Base-by-base conservation (phyloP, 2,329 filamentous ascomycete species). In the Zopfia rhizophila region DNA sequence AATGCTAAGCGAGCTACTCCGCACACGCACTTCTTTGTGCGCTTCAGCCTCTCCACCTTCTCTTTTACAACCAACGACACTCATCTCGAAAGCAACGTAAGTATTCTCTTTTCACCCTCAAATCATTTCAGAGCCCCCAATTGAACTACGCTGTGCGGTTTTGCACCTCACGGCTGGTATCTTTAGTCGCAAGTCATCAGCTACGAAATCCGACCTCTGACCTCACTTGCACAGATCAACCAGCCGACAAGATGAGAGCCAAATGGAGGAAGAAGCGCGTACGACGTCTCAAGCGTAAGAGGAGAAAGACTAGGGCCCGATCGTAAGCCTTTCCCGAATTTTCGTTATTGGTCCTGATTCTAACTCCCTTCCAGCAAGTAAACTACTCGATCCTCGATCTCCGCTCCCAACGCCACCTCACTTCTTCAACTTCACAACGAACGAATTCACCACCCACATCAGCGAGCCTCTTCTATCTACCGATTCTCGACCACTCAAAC, bases 181-280 rank as follows among this genome's bases (percentile, higher is more conserved):
- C n/a, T n/a, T n/a, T n/a, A n/a, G n/a, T n/a, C n/a, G n/a, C n/a
- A n/a, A n/a, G 17, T 40, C 21, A 45, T 51, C 27, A 38, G 25
- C 37, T 52, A 52, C 40, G 38, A 51, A 25, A 29, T 45, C 48
- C 52, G 55, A 42, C 38, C 49, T 42, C 68, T 70, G 51, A 70
- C 63, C 49, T 61, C 53, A 57, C 23, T 19, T 33, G 35, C 19
- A 10, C 48, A 55, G 48, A 35, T 58, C 52, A 66, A 57, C 58
- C 61, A 66, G 66, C 70, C 68, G 70, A 75, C 76, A 80, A 77
- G 77, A 87, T 88, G 85, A 88, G 93, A 94, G 92, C 91, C 77
- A 97, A 97, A 86, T 97, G 94, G 94, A 94, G 93, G 86, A 99
- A 99, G 90, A 99, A 99, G 93, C 87, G 94, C 79, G 92, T 96